Conservation (phyloP, 2,329 filamentous ascomycete species). For the Sporothrix inflata region DNA sequence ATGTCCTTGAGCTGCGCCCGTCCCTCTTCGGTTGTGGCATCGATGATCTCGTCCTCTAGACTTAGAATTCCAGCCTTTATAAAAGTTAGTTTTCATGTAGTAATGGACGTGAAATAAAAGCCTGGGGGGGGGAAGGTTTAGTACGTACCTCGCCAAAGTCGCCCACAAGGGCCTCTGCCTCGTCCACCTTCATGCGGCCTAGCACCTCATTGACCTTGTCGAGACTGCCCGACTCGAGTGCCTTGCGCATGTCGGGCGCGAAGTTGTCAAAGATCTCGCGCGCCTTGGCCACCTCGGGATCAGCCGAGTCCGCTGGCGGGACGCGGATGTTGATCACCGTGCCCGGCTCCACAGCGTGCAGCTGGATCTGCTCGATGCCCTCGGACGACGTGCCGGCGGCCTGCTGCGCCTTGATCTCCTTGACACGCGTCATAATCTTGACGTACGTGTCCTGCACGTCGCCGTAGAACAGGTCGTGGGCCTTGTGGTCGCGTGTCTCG, state of each 20-base stretch:
- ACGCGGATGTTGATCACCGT: conserved; percentile 89
- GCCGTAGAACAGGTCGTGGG: conserved; percentile 86
- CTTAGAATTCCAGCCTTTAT: conserved; percentile 58
- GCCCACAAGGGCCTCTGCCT: conserved; percentile 80
- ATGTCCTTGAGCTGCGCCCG: conserved; percentile 76
- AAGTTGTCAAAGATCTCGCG: conserved; percentile 84
- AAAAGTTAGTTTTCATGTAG: background rate
- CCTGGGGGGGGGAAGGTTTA: background rate
- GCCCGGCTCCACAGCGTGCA: conserved; percentile 92
- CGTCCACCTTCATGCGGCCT: conserved; percentile 80
- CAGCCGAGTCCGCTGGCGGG: conserved; percentile 57
- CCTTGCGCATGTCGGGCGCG: conserved; percentile 74
- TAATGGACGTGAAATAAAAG: background rate
- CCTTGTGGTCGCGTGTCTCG: conserved; percentile 85
- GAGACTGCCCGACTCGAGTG: conserved; percentile 83
- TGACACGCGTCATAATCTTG: conserved; percentile 75
- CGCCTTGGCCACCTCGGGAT: conserved; percentile 65
- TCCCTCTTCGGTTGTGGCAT: conserved; percentile 88
- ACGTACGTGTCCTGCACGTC: conserved; percentile 88
- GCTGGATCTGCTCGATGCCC: conserved; percentile 92
- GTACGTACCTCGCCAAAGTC: conserved; percentile 66
- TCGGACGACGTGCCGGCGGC: conserved; percentile 46
- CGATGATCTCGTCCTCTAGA: conserved; percentile 90
- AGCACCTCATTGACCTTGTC: conserved; percentile 87
- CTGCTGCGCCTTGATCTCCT: conserved; percentile 66